A percentile compares a stretch with the other conserved stretches of the same genome.
These are phyloP conservation scores for Collariella sp. DNA, from an alignment of 495 filamentous ascomycete genomes.

Conservation along the genomic window DNA sequence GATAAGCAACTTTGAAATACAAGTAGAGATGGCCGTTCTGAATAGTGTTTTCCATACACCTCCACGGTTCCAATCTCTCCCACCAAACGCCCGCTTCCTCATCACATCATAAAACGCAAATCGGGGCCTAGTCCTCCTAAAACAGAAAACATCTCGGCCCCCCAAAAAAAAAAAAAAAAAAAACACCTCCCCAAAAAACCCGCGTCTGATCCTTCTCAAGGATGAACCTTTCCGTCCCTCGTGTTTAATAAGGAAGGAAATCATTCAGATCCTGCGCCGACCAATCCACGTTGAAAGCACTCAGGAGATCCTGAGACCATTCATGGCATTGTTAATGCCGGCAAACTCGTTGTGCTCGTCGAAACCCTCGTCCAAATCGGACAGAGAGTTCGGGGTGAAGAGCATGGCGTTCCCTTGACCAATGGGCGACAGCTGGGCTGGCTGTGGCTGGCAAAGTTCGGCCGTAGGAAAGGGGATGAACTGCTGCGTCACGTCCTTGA, in stretches of 20 bases:
- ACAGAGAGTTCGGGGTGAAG: slow-evolving; percentile 50
- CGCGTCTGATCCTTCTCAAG: neutral
- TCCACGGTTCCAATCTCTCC: neutral
- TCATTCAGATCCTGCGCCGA: slow-evolving; percentile 27
- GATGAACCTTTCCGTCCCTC: neutral
- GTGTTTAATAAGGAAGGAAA: slow-evolving; percentile 21
- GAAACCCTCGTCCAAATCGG: slow-evolving; percentile 39
- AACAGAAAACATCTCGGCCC: neutral
- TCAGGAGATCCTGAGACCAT: slow-evolving; percentile 31
- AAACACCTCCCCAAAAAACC: neutral
- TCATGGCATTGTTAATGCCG: slow-evolving; percentile 15
- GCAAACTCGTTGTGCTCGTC: slow-evolving; percentile 34
- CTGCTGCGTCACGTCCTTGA: slow-evolving; percentile 33
- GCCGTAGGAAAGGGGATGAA: slow-evolving; percentile 25
- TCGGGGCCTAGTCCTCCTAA: neutral
- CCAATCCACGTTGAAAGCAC: slow-evolving; percentile 35
- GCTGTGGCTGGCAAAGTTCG: slow-evolving; percentile 30
- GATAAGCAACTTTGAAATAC: slow-evolving; percentile 2
- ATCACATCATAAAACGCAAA: slow-evolving; percentile 18
- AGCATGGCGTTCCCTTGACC: slow-evolving; percentile 58
- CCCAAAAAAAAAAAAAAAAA: neutral
- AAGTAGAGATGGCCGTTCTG: slow-evolving; percentile 7
- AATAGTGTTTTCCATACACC: neutral
- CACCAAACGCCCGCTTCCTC: slow-evolving; percentile 10
- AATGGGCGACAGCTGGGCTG: slow-evolving; percentile 50